A percentile compares a stretch with the other conserved stretches of the same genome.
Evolutionary conservation across 345 rosid genomes (phyloP).

Genomic region (Bretschneidera sinensis): DNA sequence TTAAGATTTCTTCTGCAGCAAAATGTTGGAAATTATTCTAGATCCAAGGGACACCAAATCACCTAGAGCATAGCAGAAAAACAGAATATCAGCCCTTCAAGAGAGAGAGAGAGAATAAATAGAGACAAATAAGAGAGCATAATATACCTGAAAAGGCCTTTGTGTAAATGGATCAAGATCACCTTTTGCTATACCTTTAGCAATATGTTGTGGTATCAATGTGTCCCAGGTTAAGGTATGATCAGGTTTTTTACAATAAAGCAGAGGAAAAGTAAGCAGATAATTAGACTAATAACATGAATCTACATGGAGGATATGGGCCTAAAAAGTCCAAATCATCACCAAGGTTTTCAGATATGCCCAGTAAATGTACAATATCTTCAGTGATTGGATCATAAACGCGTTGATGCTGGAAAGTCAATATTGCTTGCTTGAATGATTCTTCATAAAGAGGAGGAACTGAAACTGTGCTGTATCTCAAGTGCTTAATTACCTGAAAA

Average conservation of each 20-base stretch:
- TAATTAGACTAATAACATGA: constrained; percentile 4
- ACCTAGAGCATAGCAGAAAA: neutral
- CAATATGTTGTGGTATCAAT: constrained; percentile 60
- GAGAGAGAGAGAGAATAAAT: neutral
- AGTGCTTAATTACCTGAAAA: constrained; percentile 84
- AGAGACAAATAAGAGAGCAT: constrained; percentile 3
- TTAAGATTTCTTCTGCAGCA: no score
- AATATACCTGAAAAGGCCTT: constrained; percentile 65
- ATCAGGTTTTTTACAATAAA: constrained; percentile 11
- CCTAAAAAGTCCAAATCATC: constrained; percentile 70
- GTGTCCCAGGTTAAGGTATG: constrained; percentile 56
- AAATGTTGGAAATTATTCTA: no score
- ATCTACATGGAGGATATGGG: constrained; percentile 79
- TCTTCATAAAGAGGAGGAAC: constrained; percentile 89
- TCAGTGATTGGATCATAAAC: constrained; percentile 68
- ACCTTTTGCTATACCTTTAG: constrained; percentile 82
- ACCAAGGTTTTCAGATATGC: constrained; percentile 37
- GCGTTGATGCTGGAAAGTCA: constrained; percentile 90
- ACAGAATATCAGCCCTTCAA: no score
- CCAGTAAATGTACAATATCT: constrained; percentile 52
- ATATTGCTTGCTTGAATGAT: constrained; percentile 72
- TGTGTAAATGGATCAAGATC: constrained; percentile 88
- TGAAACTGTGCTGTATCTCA: constrained; percentile 64
- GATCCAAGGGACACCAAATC: no score
- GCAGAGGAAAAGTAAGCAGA: neutral